Evolutionary conservation across 176 grass and related monocot species (phyloP), one percentile per base, ranked within the genome.

Genomic region (Triticum monococcum): DNA sequence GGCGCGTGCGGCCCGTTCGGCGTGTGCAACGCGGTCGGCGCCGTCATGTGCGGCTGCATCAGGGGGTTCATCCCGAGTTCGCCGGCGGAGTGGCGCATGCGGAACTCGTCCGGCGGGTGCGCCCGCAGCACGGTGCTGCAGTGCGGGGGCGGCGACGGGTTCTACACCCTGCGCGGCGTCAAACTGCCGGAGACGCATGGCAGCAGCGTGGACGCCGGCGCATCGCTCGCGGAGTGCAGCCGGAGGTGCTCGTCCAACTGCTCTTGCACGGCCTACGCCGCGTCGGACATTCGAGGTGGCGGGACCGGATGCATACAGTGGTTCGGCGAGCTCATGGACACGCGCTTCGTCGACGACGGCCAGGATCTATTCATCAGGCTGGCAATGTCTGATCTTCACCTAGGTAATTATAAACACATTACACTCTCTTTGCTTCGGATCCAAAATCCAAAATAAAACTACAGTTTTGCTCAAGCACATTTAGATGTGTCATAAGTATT

Each of bases 111-210:
- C 31, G 83, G 86, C 36, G 89, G 92, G 3, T 94, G 92, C 60
- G 64, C 28, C 6, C 16, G 84, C 76, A 54, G 75, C 43, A 86
- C 85, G 72, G 2, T 24, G 56, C 80, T 89, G 2, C 88, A 12
- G 83, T 85, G 88, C 35, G 63, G 41, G 10, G 41, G 54, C 36
- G 20, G 17, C 56, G 90, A 95, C 77, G 93, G 88, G 46, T 95
- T 95, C 84, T 80, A 82, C 77, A 1, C 5, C 8, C 66, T 93
- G 4, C 82, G 78, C 60, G 81, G 75, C 9, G 86, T 87, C 65
- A 93, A 95, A 72, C 84, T 95, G n/a, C 89, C 93, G 28, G 89
- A 95, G 62, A 91, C 91, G 40, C 64, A 73, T 38, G 9, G 18
- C 23, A 8, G 68, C 31, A n/a, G 62, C 1, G 84, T 87, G 24